Evolutionary conservation across 352 stramenopile genomes (phyloP), one percentile per base, ranked within the genome.

Genomic region (Halophytophthora batemanensis): DNA sequence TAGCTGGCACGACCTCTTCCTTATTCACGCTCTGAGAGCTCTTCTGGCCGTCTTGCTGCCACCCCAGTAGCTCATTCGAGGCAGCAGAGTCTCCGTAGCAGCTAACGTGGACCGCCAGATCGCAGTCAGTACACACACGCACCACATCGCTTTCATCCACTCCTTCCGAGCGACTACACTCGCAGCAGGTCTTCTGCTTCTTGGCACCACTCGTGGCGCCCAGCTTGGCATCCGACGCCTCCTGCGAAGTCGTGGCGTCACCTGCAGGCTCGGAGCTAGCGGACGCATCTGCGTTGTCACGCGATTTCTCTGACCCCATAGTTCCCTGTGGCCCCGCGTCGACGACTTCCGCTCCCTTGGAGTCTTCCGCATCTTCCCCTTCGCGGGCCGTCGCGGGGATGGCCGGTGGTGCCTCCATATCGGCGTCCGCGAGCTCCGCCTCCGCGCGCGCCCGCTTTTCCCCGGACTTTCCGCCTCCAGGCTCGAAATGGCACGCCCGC

Each of bases 61-160:
- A 8, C 33, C 2, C 46, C 31, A 1, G 29, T 5, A 19, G 29
- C 15, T 33, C 15, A 6, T 25, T 28, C 22, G 39, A 39, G 15
- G 44, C 41, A 31, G 23, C 2, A 36, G 41, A 21, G 12, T 58
- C 48, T 1, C 19, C 44, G 51, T 77, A 84, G 41, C 73, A 84
- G 52, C 45, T 59, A 6, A 18, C 17, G 34, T 84, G 70, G 15
- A 81, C 56, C 12, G 49, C 50, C 21, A 75, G 10, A 10, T 59
- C 50, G 45, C 73, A 84, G 25, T 44, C 47, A 1, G 17, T 18
- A 17, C 73, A 84, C 1, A 81, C 56, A 17, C 40, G 49, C 36
- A 77, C 12, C n/a, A 48, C 28, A 18, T 54, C 57, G 31, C 31
- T 46, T 5, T 12, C 33, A 13, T 19, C 31, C 35, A 17, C 34